These are phyloP conservation scores for Phytophthora boehmeriae DNA, from an alignment of 352 stramenopile genomes.

Conservation along the genomic window DNA sequence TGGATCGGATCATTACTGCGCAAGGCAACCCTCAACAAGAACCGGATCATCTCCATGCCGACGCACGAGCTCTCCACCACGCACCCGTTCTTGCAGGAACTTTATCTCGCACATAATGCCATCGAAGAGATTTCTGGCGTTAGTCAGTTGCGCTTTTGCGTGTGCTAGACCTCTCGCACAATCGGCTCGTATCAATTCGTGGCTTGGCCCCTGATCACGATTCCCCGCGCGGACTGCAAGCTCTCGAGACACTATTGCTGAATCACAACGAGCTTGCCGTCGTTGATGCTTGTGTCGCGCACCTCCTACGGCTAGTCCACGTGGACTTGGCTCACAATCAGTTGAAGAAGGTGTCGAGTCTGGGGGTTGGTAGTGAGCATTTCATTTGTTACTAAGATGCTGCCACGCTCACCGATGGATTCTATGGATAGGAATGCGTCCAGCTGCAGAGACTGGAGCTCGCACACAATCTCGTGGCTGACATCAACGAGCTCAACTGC, in stretches of 20 bases:
- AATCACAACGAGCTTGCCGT: constrained; percentile 58
- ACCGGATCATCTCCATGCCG: constrained; percentile 59
- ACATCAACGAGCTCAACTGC: constrained; percentile 71
- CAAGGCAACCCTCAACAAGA: constrained; percentile 53
- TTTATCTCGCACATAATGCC: constrained; percentile 62
- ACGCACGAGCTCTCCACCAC: constrained; percentile 37
- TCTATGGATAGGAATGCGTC: constrained; percentile 43
- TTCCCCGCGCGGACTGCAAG: constrained; percentile 33
- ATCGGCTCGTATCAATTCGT: constrained; percentile 48
- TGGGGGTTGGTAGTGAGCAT: constrained; percentile 45
- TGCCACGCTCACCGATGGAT: not conserved
- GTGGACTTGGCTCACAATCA: constrained; percentile 69
- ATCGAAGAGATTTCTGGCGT: constrained; percentile 61
- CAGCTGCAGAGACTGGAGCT: constrained; percentile 63
- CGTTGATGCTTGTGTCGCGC: constrained; percentile 46
- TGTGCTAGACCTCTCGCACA: constrained; percentile 74
- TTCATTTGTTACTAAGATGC: constrained; percentile 1
- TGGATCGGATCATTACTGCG: constrained; percentile 75
- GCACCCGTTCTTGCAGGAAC: constrained; percentile 72
- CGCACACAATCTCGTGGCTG: constrained; percentile 47
- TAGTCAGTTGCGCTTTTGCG: constrained; percentile 62
- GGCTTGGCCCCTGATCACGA: constrained; percentile 30
- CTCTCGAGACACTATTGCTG: constrained; percentile 57
- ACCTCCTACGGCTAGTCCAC: constrained; percentile 52
- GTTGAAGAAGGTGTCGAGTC: constrained; percentile 40